Conservation (phyloP, 2,329 filamentous ascomycete genomes). For the Dendrostoma leiphaemia region DNA sequence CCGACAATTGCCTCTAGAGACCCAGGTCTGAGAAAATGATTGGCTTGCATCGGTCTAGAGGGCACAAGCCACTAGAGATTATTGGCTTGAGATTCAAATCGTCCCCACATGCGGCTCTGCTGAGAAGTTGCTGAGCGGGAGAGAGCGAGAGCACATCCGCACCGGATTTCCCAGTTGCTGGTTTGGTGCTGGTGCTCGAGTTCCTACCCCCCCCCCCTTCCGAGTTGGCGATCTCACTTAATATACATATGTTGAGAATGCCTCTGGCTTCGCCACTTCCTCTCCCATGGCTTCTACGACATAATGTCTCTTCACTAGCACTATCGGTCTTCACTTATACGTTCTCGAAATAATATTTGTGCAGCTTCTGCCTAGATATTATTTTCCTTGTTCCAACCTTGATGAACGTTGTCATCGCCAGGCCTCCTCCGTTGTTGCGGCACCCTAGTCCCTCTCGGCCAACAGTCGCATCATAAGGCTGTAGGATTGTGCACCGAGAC, state of each 20-base stretch:
- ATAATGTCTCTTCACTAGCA: conserved; percentile 3
- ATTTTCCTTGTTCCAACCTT: conserved; percentile 1
- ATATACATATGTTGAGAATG: conserved; percentile 18
- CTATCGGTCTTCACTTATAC: neutral
- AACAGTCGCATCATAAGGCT: conserved; percentile 10
- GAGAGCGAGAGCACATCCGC: neutral
- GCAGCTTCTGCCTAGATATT: conserved; percentile 3
- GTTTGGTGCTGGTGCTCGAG: conserved; percentile 2
- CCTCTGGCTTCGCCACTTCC: conserved; percentile 15
- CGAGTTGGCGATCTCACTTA: neutral
- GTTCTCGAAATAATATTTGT: conserved; percentile 4
- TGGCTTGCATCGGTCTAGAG: neutral
- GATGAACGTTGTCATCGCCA: neutral
- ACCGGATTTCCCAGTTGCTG: neutral
- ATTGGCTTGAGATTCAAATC: neutral
- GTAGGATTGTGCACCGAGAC: neutral
- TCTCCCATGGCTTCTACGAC: conserved; percentile 10
- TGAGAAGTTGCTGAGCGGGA: neutral
- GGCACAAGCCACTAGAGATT: neutral
- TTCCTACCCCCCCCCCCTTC: neutral
- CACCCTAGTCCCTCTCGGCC: neutral
- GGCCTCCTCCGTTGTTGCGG: neutral
- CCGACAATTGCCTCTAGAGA: neutral
- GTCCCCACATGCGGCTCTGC: conserved; percentile 17
- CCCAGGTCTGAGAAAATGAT: neutral